Conservation (phyloP, 164 flowering plant species). For the Hamamelis virginiana region DNA sequence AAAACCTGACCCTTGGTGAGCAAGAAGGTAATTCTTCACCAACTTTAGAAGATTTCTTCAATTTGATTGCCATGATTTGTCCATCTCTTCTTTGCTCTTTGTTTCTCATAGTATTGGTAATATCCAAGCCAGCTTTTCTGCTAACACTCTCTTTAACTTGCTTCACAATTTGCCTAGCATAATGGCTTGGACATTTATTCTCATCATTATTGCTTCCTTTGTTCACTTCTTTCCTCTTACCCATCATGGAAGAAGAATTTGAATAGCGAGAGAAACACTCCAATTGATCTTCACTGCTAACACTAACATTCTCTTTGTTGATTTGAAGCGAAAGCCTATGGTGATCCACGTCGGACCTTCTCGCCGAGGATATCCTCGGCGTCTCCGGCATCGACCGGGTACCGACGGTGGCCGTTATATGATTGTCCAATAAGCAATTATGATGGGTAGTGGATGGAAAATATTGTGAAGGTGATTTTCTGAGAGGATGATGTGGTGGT, state of each 20-base stretch:
- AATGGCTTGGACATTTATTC: constrained; percentile 47
- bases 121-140: constrained; percentile 59
- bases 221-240: constrained; percentile 23
- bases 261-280: constrained; percentile 23
- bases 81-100: constrained; percentile 28
- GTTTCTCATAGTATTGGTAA: constrained; percentile 48
- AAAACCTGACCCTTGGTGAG: constrained; percentile 43
- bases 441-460: too few species aligned
- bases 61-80: constrained; percentile 18
- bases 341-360: constrained; percentile 66
- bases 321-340: constrained; percentile 71
- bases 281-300: constrained; percentile 24
- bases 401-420: too few species aligned
- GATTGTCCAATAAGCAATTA: too few species aligned
- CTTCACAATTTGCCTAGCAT: constrained; percentile 71
- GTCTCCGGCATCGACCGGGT: constrained; percentile 72
- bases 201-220: constrained; percentile 30
- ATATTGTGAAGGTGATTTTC: constrained; percentile 6
- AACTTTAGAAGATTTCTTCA: constrained; percentile 17
- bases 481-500: neutral
- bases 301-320: constrained; percentile 46
- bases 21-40: constrained; percentile 21
- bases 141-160: constrained; percentile 70
- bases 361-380: constrained; percentile 60
- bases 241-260: too few species aligned